These are phyloP conservation scores for Clitopilus passeckerianus DNA, from an alignment of 768 basidiomycete species.

Conservation along the genomic window DNA sequence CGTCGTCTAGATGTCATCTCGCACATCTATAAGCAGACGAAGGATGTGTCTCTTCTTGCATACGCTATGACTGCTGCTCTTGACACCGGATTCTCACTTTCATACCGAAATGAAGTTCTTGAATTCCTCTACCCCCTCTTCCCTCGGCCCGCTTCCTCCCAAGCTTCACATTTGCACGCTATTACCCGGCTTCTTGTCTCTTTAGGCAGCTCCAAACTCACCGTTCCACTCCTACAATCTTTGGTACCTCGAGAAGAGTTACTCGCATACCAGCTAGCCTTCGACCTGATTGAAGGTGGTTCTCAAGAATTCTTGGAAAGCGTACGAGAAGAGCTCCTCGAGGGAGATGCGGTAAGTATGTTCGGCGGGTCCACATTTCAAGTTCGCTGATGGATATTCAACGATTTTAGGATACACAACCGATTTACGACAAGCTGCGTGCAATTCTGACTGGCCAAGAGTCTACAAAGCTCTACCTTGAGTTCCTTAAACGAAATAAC, in stretches of 20 bases:
- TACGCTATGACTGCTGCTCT: slow-evolving; percentile 93
- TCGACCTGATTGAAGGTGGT: slow-evolving; percentile 92
- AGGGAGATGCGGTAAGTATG: slow-evolving; percentile 54
- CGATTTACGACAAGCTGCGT: slow-evolving; percentile 69
- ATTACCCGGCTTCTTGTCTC: slow-evolving; percentile 89
- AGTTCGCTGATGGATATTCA: background rate
- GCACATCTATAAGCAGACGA: slow-evolving; percentile 65
- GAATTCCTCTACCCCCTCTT: slow-evolving; percentile 83
- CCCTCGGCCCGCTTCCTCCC: slow-evolving; percentile 65
- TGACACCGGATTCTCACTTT: slow-evolving; percentile 83
- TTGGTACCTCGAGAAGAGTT: slow-evolving; percentile 68
- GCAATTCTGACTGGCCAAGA: slow-evolving; percentile 87
- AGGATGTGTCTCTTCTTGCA: slow-evolving; percentile 74
- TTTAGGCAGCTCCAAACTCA: slow-evolving; percentile 75
- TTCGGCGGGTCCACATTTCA: background rate
- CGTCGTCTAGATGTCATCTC: slow-evolving; percentile 84
- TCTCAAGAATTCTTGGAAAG: slow-evolving; percentile 88
- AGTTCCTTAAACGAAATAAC: slow-evolving; percentile 94
- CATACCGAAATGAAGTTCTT: slow-evolving; percentile 78
- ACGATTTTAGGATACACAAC: slow-evolving; percentile 45
- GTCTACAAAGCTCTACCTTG: slow-evolving; percentile 88
- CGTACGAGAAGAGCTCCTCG: slow-evolving; percentile 63
- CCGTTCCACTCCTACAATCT: slow-evolving; percentile 66
- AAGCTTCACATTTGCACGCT: slow-evolving; percentile 72
- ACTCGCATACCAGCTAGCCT: slow-evolving; percentile 91